phyloP scores from a whole-genome alignment of 23 red algal genomes.

The Gracilaria domingensis region DNA sequence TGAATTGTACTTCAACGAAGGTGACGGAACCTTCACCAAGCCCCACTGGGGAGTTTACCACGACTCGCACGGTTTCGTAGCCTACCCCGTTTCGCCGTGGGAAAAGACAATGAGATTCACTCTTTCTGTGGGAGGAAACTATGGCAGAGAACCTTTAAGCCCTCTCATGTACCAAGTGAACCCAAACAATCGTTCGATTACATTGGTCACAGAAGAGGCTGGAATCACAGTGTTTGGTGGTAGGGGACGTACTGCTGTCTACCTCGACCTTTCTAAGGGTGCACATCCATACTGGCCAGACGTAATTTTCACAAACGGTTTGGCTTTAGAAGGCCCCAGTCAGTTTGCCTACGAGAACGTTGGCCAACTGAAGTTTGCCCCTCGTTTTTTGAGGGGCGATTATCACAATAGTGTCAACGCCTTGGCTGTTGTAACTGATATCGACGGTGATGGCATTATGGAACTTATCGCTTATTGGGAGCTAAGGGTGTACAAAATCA shows the following conservation, averaged over 20 bases:
- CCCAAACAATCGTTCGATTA: slow-evolving; percentile 10
- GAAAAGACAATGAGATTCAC: slow-evolving; percentile 6
- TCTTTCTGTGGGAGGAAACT: slow-evolving; percentile 42
- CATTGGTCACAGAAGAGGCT: slow-evolving; percentile 15
- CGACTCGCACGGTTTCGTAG: slow-evolving; percentile 42
- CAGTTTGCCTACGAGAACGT: slow-evolving; percentile 59
- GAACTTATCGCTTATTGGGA: slow-evolving; percentile 43
- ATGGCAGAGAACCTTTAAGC: background rate
- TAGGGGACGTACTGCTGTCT: slow-evolving; percentile 32
- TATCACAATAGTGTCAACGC: slow-evolving; percentile 27
- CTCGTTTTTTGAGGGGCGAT: background rate
- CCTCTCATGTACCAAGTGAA: slow-evolving; percentile 36
- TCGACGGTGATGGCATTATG: slow-evolving; percentile 43
- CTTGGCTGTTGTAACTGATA: slow-evolving; percentile 50
- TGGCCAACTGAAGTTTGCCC: slow-evolving; percentile 3
- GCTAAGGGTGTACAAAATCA: slow-evolving; percentile 47
- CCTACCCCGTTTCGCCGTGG: slow-evolving; percentile 24
- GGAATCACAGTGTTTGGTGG: background rate
- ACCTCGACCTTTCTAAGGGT: slow-evolving; percentile 16
- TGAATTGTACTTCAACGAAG: slow-evolving; percentile 48
- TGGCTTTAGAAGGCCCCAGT: background rate
- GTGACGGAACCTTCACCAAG: slow-evolving; percentile 45
- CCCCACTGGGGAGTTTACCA: slow-evolving; percentile 1
- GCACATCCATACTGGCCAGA: slow-evolving; percentile 35
- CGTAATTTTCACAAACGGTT: slow-evolving; percentile 10